A percentile compares a stretch with the other conserved stretches of the same genome.
These are phyloP conservation scores for Pleurotus salmoneostramineus DNA, from an alignment of 768 basidiomycete species.

Conservation along the genomic window DNA sequence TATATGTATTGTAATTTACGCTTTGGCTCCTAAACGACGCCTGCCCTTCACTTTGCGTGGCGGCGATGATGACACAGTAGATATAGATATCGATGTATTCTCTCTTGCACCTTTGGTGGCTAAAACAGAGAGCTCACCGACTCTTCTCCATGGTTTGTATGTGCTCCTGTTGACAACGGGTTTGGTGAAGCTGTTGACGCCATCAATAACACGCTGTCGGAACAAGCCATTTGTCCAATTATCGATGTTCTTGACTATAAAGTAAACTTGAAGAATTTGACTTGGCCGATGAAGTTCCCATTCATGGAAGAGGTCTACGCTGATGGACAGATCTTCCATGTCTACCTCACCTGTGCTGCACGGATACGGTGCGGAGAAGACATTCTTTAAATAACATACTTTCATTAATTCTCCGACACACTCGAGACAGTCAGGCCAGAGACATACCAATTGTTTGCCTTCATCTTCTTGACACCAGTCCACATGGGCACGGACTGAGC, in stretches of 20 bases:
- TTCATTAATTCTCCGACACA: neutral
- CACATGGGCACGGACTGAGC: constrained; percentile 47
- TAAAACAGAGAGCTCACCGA: constrained; percentile 24
- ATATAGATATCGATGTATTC: constrained; percentile 24
- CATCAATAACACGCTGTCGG: constrained; percentile 30
- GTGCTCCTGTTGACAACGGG: constrained; percentile 24
- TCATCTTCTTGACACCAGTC: constrained; percentile 44
- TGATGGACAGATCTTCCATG: constrained; percentile 6
- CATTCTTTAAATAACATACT: constrained; percentile 25
- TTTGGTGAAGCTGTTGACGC: constrained; percentile 31
- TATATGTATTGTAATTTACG: too few species aligned
- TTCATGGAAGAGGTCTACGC: constrained; percentile 33
- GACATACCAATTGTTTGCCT: constrained; percentile 30
- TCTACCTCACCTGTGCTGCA: constrained; percentile 13
- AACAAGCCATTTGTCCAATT: constrained; percentile 45
- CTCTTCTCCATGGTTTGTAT: constrained; percentile 48
- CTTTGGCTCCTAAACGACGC: neutral
- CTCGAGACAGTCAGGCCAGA: neutral
- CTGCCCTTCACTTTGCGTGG: constrained; percentile 12
- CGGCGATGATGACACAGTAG: constrained; percentile 12
- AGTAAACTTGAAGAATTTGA: constrained; percentile 45
- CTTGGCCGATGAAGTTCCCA: constrained; percentile 42
- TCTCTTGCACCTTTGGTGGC: constrained; percentile 17
- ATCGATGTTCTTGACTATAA: constrained; percentile 51
- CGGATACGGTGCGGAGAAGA: constrained; percentile 47